Conservation (phyloP, 257 asterid species). For the Knoxia roxburghii region DNA sequence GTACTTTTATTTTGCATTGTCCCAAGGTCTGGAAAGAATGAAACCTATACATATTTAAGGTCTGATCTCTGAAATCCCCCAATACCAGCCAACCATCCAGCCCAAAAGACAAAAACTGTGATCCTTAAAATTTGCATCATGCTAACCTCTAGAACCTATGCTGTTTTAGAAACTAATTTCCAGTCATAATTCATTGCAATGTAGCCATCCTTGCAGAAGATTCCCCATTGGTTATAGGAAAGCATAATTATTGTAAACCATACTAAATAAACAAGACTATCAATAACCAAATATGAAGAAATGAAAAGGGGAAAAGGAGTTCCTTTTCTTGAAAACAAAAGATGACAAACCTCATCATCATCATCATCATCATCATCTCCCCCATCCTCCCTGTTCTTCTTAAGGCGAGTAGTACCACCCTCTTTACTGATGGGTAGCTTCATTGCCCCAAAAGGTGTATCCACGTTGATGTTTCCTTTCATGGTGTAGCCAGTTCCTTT, state of each 20-base stretch:
- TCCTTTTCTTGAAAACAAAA: too few species aligned
- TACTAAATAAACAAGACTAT: neutral
- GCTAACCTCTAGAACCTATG: neutral
- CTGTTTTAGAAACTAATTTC: neutral
- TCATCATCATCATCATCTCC: slow-evolving; percentile 55
- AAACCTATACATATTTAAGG: neutral
- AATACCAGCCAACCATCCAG: too few species aligned
- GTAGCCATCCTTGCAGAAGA: neutral
- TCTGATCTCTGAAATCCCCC: too few species aligned
- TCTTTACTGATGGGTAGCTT: slow-evolving; percentile 85
- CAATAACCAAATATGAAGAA: neutral
- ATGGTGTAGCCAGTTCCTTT: slow-evolving; percentile 78
- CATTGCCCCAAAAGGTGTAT: slow-evolving; percentile 91
- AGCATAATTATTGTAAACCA: neutral
- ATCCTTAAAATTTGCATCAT: neutral
- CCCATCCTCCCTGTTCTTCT: slow-evolving; percentile 79
- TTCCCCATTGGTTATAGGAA: neutral
- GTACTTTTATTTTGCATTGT: neutral
- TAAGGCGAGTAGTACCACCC: slow-evolving; percentile 79
- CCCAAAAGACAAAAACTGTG: too few species aligned
- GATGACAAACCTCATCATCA: slow-evolving; percentile 44
- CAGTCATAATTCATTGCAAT: neutral
- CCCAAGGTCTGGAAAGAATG: neutral
- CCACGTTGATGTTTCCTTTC: slow-evolving; percentile 75
- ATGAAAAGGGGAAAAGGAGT: neutral